These are phyloP conservation scores for Penicillium subrubescens DNA, from an alignment of 495 filamentous ascomycete genomes.

Conservation along the genomic window DNA sequence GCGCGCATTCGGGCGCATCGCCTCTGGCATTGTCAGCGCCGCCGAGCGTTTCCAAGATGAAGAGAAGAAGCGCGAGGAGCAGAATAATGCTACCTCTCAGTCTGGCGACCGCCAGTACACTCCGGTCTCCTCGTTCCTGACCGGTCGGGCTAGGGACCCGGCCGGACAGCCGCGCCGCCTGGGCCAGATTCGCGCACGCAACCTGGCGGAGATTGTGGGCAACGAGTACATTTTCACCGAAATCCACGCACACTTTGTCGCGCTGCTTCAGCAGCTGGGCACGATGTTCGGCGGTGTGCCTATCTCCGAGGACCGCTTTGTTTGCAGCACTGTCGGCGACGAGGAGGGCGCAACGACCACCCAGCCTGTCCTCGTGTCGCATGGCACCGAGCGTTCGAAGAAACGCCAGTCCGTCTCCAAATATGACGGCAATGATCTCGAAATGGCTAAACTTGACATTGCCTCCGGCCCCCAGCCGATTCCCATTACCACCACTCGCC, in stretches of 20 bases:
- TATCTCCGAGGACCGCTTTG: slow-evolving; percentile 47
- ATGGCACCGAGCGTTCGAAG: slow-evolving; percentile 22
- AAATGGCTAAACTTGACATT: slow-evolving; percentile 40
- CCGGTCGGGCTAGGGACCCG: slow-evolving; percentile 59
- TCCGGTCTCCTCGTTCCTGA: slow-evolving; percentile 65
- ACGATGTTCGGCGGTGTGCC: slow-evolving; percentile 49
- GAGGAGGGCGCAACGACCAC: slow-evolving; percentile 23
- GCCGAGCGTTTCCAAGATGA: slow-evolving; percentile 57
- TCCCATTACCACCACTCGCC: slow-evolving; percentile 43
- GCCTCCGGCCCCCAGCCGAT: slow-evolving; percentile 47
- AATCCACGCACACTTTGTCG: slow-evolving; percentile 78
- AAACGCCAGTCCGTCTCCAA: slow-evolving; percentile 22
- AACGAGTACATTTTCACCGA: slow-evolving; percentile 87
- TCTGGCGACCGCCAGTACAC: slow-evolving; percentile 44
- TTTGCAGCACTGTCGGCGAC: slow-evolving; percentile 45
- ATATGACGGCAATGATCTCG: slow-evolving; percentile 37
- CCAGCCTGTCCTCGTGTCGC: slow-evolving; percentile 29
- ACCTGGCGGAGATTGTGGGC: slow-evolving; percentile 83
- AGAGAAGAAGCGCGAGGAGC: slow-evolving; percentile 48
- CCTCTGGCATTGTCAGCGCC: slow-evolving; percentile 68
- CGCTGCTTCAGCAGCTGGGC: slow-evolving; percentile 68
- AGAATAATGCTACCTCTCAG: slow-evolving; percentile 30
- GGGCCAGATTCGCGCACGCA: slow-evolving; percentile 66
- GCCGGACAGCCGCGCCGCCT: slow-evolving; percentile 55
- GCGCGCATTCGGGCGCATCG: slow-evolving; percentile 74